Conservation (phyloP, 2,329 filamentous ascomycete species). For the Phyllosticta capitalensis region DNA sequence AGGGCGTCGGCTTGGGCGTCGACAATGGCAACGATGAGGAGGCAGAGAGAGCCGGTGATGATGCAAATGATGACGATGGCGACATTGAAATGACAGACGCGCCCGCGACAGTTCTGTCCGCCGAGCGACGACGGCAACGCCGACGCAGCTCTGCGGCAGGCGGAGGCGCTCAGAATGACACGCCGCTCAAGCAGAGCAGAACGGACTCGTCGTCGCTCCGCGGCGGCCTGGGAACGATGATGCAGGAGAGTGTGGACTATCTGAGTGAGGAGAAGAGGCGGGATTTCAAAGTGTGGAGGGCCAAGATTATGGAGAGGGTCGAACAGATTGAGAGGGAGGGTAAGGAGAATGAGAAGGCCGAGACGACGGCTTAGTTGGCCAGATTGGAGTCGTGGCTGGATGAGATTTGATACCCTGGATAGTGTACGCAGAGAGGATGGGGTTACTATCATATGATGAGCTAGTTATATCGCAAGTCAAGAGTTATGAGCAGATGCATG, state of each 20-base stretch:
- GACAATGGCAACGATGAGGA: slow-evolving; percentile 17
- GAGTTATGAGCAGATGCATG: no score
- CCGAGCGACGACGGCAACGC: not conserved
- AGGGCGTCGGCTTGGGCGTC: not conserved
- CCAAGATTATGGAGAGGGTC: slow-evolving; percentile 48
- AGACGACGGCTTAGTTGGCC: no score
- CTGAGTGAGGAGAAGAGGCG: slow-evolving; percentile 53
- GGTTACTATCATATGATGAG: no score
- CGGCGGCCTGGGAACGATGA: slow-evolving; percentile 54
- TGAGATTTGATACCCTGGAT: no score
- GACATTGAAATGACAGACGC: slow-evolving; percentile 22
- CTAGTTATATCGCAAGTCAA: no score
- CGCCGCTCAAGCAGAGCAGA: slow-evolving; percentile 27
- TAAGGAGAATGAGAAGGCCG: not conserved
- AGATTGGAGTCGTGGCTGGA: no score
- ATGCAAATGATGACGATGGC: slow-evolving; percentile 30
- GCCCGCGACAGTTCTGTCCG: not conserved
- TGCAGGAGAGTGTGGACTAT: slow-evolving; percentile 65
- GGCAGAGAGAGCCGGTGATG: slow-evolving; percentile 23
- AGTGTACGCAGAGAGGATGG: no score
- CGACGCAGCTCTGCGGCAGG: slow-evolving; percentile 28
- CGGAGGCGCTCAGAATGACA: not conserved
- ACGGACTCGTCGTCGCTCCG: slow-evolving; percentile 15
- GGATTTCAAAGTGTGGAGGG: slow-evolving; percentile 58
- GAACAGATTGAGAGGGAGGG: slow-evolving; percentile 12